These are phyloP conservation scores for Jatropha podagrica DNA, from an alignment of 441 rosid species.

Conservation along the genomic window DNA sequence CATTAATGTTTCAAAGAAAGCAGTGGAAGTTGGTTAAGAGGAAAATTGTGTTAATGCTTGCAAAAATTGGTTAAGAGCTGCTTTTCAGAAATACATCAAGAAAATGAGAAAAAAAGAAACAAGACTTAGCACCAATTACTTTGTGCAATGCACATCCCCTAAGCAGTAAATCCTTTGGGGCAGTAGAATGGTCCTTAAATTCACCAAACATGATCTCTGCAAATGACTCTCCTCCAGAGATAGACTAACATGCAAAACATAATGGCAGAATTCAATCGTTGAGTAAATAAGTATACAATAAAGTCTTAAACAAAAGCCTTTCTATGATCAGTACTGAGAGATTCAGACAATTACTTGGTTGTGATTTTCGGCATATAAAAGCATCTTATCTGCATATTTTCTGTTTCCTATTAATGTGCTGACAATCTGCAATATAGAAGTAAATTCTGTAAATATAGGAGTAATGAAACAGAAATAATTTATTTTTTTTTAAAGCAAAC, in stretches of 20 bases:
- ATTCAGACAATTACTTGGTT: constrained; percentile 57
- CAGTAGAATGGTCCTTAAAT: constrained; percentile 46
- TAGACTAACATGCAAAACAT: constrained; percentile 53
- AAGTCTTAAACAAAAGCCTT: neutral
- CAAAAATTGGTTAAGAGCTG: neutral
- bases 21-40: neutral
- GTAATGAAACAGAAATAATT: neutral
- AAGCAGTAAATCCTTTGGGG: constrained; percentile 43
- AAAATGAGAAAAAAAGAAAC: neutral
- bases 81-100: constrained; percentile 13
- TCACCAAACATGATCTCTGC: constrained; percentile 83
- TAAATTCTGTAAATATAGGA: constrained; percentile 12
- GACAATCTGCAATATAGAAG: constrained; percentile 57
- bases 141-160: constrained; percentile 76
- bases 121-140: constrained; percentile 36
- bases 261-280: constrained; percentile 17
- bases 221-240: constrained; percentile 91
- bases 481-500: neutral
- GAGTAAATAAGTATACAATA: constrained; percentile 4
- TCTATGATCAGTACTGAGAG: constrained; percentile 11
- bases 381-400: constrained; percentile 78
- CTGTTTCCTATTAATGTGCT: constrained; percentile 66
- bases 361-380: constrained; percentile 78
- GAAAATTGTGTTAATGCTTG: neutral
- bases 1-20: neutral